phyloP scores from a whole-genome alignment of 2,329 filamentous ascomycete genomes.

The Lecanosticta acicola region DNA sequence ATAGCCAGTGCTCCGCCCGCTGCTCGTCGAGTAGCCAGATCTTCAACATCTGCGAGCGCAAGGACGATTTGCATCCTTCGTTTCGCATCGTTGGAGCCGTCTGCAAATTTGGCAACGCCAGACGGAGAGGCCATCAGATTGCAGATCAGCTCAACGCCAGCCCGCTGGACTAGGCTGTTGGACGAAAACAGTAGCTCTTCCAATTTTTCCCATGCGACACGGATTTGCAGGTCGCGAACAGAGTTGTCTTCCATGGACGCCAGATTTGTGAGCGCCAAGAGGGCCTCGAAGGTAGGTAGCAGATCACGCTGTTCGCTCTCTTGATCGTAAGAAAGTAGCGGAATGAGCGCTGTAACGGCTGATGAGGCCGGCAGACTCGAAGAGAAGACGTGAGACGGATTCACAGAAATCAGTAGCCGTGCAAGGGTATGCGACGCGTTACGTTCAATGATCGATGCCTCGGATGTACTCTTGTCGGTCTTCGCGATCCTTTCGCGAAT shows the following conservation, averaged over 20 bases:
- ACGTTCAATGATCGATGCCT: conserved; percentile 29
- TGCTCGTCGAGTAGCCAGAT: conserved; percentile 70
- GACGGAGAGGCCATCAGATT: conserved; percentile 72
- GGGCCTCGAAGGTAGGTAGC: conserved; percentile 79
- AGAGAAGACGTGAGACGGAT: conserved; percentile 68
- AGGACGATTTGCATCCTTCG: conserved; percentile 77
- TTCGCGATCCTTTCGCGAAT: conserved; percentile 59
- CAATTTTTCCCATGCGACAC: conserved; percentile 64
- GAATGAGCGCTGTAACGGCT: conserved; percentile 75
- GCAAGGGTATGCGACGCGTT: conserved; percentile 34
- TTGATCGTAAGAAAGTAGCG: conserved; percentile 64
- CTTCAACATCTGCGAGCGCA: conserved; percentile 80
- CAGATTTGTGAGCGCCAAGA: conserved; percentile 90
- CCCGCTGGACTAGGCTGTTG: conserved; percentile 71
- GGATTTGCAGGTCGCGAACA: conserved; percentile 63
- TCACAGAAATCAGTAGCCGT: conserved; percentile 62
- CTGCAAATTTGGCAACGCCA: conserved; percentile 64
- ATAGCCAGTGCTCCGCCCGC: conserved; percentile 85
- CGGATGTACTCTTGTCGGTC: conserved; percentile 34
- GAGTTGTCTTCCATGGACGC: conserved; percentile 65
- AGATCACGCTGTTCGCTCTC: conserved; percentile 61
- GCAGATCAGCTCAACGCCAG: conserved; percentile 82
- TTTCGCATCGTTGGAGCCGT: conserved; percentile 59
- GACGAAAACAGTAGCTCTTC: conserved; percentile 79
- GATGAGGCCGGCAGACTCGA: conserved; percentile 65